phyloP scores from a whole-genome alignment of 2,329 filamentous ascomycete genomes.

The Ilyonectria sp. region DNA sequence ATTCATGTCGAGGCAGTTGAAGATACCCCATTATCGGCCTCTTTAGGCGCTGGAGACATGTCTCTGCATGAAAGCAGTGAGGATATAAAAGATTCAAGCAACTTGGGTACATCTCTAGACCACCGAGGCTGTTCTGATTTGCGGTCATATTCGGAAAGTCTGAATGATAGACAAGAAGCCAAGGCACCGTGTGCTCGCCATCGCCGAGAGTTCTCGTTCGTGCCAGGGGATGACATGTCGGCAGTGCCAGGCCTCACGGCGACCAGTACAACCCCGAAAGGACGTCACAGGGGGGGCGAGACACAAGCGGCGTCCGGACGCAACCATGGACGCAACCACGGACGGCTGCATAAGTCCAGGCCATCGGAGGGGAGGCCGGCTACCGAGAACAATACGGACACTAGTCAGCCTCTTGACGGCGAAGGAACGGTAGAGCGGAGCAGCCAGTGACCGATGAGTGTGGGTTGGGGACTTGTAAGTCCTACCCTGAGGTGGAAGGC shows the following conservation, averaged over 20 bases:
- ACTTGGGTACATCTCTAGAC: slow-evolving; percentile 14
- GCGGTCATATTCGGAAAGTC: slow-evolving; percentile 7
- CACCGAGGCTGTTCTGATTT: slow-evolving; percentile 8
- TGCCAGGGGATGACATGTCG: slow-evolving; percentile 45
- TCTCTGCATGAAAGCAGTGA: slow-evolving; percentile 23
- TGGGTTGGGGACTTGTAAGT: neutral
- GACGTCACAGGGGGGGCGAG: neutral
- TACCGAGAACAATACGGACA: slow-evolving; percentile 6
- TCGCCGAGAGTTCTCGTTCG: slow-evolving; percentile 49
- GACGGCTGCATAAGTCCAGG: neutral
- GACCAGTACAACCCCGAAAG: neutral
- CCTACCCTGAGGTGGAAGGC: neutral
- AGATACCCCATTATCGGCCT: slow-evolving; percentile 22
- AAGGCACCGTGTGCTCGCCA: slow-evolving; percentile 27
- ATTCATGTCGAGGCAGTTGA: slow-evolving; percentile 5
- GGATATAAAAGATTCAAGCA: slow-evolving; percentile 22
- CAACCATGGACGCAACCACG: neutral
- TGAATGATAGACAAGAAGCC: slow-evolving; percentile 5
- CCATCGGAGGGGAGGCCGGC: neutral
- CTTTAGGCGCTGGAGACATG: slow-evolving; percentile 10
- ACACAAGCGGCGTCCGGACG: neutral
- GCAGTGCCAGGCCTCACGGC: slow-evolving; percentile 2
- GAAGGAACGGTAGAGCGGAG: slow-evolving; percentile 15
- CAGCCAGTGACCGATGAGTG: neutral
- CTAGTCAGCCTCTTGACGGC: slow-evolving; percentile 11